Percentiles rank a stretch among this genome's conserved stretches.
These are phyloP conservation scores for Pezicula radicicola DNA, from an alignment of 2,329 filamentous ascomycete species.

Conservation along the genomic window DNA sequence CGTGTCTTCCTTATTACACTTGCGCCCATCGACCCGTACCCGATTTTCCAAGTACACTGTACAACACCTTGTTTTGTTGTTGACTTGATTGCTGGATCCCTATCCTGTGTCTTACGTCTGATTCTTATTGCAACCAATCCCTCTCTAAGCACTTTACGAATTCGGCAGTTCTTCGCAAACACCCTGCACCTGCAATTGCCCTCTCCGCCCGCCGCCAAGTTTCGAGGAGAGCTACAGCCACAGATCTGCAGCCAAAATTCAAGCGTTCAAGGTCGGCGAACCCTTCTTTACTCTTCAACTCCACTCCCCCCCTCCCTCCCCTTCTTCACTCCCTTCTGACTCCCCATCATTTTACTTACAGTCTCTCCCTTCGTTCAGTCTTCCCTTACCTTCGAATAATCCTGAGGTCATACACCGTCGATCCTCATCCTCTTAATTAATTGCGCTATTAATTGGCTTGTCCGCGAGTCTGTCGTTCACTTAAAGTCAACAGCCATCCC, in stretches of 20 bases:
- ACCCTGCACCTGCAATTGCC: neutral
- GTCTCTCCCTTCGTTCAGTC: constrained; percentile 1
- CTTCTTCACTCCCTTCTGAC: constrained; percentile 1
- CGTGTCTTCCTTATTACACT: too few relatives aligned
- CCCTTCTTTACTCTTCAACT: neutral
- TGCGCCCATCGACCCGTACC: too few relatives aligned
- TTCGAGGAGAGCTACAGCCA: constrained; percentile 1
- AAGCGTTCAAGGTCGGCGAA: neutral
- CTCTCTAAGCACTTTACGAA: neutral
- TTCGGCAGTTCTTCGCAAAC: neutral
- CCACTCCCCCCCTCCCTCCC: neutral
- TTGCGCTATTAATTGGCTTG: neutral
- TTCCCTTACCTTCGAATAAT: neutral
- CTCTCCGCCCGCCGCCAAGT: neutral
- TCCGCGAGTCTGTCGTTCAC: neutral
- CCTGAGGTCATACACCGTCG: neutral
- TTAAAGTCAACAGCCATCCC: neutral
- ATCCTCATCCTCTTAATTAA: neutral
- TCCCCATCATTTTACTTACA: neutral
- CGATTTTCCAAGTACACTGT: too few relatives aligned
- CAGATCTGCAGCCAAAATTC: constrained; percentile 2
- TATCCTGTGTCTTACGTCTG: neutral
- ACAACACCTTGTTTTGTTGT: too few relatives aligned
- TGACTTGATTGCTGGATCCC: neutral
- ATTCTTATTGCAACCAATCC: neutral